phyloP scores from a whole-genome alignment of 228 moss, liverwort and hornwort genomes.

The Sphagnum fallax region DNA sequence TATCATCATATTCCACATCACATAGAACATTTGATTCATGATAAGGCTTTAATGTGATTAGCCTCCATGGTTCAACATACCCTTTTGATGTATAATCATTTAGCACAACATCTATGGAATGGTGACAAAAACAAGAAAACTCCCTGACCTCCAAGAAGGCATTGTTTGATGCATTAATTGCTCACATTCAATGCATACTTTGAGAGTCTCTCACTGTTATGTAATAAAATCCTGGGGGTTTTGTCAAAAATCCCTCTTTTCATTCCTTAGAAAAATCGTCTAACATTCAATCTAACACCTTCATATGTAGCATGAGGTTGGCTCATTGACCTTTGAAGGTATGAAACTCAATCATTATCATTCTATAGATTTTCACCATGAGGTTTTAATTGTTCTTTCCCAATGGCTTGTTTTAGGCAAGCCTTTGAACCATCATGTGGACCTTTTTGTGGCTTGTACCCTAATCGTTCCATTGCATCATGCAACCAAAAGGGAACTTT shows the following conservation, averaged over 20 bases:
- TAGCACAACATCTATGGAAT: not conserved
- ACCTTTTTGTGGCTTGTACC: too few relatives aligned
- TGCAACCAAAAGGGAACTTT: too few relatives aligned
- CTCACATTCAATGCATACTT: not conserved
- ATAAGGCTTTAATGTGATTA: constrained; percentile 2
- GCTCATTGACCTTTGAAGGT: too few relatives aligned
- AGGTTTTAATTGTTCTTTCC: too few relatives aligned
- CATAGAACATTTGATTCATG: not conserved
- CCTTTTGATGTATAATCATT: not conserved
- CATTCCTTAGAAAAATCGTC: not conserved
- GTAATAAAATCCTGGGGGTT: not conserved
- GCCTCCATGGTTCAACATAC: not conserved
- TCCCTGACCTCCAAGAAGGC: not conserved
- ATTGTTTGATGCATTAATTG: not conserved
- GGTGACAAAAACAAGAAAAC: not conserved
- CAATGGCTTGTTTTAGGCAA: too few relatives aligned
- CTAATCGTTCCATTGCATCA: too few relatives aligned
- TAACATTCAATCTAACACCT: too few relatives aligned
- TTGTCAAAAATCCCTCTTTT: not conserved
- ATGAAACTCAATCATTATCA: too few relatives aligned
- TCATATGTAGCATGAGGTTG: too few relatives aligned
- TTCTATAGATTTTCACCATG: too few relatives aligned
- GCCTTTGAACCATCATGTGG: too few relatives aligned
- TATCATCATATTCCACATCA: not conserved
- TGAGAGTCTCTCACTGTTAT: not conserved